Evolutionary conservation across 164 flowering plant species (phyloP).

Genomic region (Cinnamomum micranthum): DNA sequence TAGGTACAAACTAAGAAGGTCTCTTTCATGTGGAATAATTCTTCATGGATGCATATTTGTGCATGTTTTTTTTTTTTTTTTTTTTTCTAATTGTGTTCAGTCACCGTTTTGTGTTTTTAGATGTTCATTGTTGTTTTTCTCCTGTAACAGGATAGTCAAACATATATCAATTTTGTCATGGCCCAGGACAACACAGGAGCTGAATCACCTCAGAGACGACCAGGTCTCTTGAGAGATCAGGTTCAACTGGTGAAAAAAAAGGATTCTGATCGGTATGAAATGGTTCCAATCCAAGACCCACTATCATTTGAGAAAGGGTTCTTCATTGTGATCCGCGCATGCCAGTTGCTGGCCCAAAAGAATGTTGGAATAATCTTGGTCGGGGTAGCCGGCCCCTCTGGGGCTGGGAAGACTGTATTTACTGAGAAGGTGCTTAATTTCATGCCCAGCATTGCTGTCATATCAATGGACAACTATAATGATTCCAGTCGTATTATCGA

Average conservation of each 20-base stretch:
- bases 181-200: constrained; percentile 39
- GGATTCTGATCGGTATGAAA: constrained; percentile 71
- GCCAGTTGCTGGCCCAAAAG: constrained; percentile 83
- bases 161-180: constrained; percentile 30
- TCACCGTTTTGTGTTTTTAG: not conserved
- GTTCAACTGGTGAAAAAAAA: constrained; percentile 68
- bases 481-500: constrained; percentile 88
- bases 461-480: constrained; percentile 97
- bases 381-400: constrained; percentile 97
- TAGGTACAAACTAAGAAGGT: not conserved
- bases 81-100: not conserved
- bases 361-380: constrained; percentile 83
- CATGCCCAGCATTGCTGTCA: constrained; percentile 90
- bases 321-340: constrained; percentile 84
- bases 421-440: constrained; percentile 87
- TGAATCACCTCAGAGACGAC: constrained; percentile 34
- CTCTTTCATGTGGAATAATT: not conserved
- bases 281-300: constrained; percentile 60
- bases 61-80: not conserved
- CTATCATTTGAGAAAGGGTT: constrained; percentile 96
- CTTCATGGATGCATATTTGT: not conserved
- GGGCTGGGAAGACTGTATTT: constrained; percentile 97
- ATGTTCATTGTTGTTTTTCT: not conserved
- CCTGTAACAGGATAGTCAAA: not conserved
- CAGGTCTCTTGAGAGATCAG: constrained; percentile 82